Evolutionary conservation across 164 flowering plant species (phyloP).

Genomic region (Nymphaea thermarum): DNA sequence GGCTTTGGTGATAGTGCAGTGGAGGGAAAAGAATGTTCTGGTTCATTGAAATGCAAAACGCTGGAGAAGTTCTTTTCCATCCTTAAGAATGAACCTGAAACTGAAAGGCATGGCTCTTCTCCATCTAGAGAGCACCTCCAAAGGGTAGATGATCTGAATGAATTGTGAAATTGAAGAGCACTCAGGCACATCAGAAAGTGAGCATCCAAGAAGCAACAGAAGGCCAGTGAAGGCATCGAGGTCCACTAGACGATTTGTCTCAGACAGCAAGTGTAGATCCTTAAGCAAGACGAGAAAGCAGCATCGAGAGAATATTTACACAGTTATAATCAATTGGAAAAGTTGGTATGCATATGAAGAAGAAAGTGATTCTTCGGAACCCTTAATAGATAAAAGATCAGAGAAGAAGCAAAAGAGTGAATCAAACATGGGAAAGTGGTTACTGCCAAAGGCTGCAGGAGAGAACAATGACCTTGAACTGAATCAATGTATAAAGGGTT

Average conservation of each 20-base stretch:
- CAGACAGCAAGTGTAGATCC: not conserved
- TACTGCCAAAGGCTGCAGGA: not conserved
- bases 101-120: not conserved
- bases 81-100: not conserved
- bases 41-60: not conserved
- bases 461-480: not conserved
- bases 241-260: not conserved
- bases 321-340: slow-evolving; percentile 6
- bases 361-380: slow-evolving; percentile 7
- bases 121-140: not conserved
- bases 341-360: slow-evolving; percentile 9
- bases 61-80: not conserved
- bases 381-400: slow-evolving; percentile 7
- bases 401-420: not conserved
- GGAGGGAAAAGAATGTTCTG: slow-evolving; percentile 2
- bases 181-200: not conserved
- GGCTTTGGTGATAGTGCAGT: not conserved
- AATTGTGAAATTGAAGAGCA: not conserved
- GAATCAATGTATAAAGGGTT: not conserved
- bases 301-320: not conserved
- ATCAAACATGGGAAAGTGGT: not conserved
- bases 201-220: not conserved
- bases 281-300: not conserved
- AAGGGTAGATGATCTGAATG: not conserved
- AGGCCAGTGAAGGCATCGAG: not conserved